Evolutionary conservation across 78 protist species (phyloP).

Genomic region (Dictyostelium firmibasis): DNA sequence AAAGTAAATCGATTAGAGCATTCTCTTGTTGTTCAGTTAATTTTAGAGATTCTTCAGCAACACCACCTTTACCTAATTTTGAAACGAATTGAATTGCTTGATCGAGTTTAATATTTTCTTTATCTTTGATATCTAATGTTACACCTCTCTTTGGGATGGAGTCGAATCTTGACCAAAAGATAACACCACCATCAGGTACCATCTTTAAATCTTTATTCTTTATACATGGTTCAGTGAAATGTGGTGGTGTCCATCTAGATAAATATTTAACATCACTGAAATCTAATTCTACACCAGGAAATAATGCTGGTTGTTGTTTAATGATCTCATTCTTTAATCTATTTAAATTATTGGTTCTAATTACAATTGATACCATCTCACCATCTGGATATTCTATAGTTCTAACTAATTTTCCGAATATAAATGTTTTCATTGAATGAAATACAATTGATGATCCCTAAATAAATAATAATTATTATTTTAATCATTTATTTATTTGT

Average conservation of each 20-base stretch:
- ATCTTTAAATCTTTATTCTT: conserved; percentile 53
- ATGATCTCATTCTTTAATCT: conserved; percentile 59
- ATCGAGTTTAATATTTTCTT: conserved; percentile 47
- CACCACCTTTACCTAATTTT: conserved; percentile 20
- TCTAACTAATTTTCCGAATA: conserved; percentile 57
- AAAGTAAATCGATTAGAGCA: conserved; percentile 38
- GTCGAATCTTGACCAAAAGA: conserved; percentile 54
- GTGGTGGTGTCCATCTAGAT: conserved; percentile 74
- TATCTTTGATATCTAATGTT: conserved; percentile 52
- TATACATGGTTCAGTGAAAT: conserved; percentile 43
- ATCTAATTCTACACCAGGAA: conserved; percentile 67
- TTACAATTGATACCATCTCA: conserved; percentile 62
- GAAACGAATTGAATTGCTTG: conserved; percentile 52
- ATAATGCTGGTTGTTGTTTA: conserved; percentile 69
- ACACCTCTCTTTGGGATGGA: conserved; percentile 64
- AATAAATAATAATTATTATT: neutral
- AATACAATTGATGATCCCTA: conserved; percentile 75
- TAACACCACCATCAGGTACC: conserved; percentile 68
- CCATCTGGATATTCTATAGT: conserved; percentile 77
- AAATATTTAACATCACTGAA: conserved; percentile 28
- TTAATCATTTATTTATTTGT: neutral
- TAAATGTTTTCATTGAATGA: conserved; percentile 45
- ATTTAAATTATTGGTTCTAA: conserved; percentile 54
- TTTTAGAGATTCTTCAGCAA: neutral
- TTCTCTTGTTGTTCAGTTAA: conserved; percentile 56